These are phyloP conservation scores for Phytophthora cactorum DNA, from an alignment of 352 stramenopile genomes.

Conservation along the genomic window DNA sequence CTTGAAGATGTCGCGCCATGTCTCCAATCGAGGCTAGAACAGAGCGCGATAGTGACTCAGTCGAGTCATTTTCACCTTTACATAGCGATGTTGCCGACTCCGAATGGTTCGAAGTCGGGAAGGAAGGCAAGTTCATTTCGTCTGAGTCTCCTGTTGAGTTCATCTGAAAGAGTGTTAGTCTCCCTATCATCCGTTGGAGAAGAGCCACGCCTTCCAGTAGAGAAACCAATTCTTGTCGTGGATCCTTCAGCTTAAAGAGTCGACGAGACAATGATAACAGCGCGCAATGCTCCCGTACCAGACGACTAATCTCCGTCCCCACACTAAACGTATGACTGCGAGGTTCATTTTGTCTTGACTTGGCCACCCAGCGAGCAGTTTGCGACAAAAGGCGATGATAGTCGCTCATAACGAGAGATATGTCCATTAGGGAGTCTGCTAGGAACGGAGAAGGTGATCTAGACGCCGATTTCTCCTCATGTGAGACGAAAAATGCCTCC, in stretches of 20 bases:
- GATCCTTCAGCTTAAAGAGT: slow-evolving; percentile 63
- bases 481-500: slow-evolving; percentile 10
- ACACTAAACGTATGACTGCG: slow-evolving; percentile 33
- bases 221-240: slow-evolving; percentile 51
- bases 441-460: slow-evolving; percentile 38
- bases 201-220: slow-evolving; percentile 66
- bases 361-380: slow-evolving; percentile 51
- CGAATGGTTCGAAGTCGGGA: slow-evolving; percentile 8
- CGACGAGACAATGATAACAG: slow-evolving; percentile 52
- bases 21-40: slow-evolving; percentile 59
- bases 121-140: slow-evolving; percentile 16
- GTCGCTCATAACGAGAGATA: slow-evolving; percentile 82
- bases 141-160: slow-evolving; percentile 4
- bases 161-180: slow-evolving; percentile 41
- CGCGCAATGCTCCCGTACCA: slow-evolving; percentile 64
- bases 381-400: slow-evolving; percentile 69
- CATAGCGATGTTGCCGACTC: slow-evolving; percentile 15
- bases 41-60: slow-evolving; percentile 33
- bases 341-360: slow-evolving; percentile 33
- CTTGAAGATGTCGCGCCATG: slow-evolving; percentile 61
- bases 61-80: slow-evolving; percentile 19
- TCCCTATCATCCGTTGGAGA: slow-evolving; percentile 39
- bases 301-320: slow-evolving; percentile 50
- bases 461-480: slow-evolving; percentile 2
- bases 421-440: slow-evolving; percentile 67